Evolutionary conservation across 2,329 filamentous ascomycete species (phyloP).

Genomic region (Penicillium sp.): DNA sequence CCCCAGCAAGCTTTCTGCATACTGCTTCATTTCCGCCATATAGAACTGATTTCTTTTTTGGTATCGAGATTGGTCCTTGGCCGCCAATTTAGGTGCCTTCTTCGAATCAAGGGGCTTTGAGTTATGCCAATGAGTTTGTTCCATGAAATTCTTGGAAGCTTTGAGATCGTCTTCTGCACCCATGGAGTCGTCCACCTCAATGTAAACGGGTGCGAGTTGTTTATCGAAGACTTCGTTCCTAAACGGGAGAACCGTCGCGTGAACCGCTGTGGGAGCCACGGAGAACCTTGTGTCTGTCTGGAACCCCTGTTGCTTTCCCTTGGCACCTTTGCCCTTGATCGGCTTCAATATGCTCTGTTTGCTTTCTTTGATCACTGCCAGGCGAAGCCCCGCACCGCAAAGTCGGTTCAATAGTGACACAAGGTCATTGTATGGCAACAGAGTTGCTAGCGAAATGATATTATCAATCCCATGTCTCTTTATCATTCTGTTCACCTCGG

Average conservation of each 20-base stretch:
- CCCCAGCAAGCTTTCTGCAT: constrained; percentile 63
- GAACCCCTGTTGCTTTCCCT: constrained; percentile 1
- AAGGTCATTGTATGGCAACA: constrained; percentile 14
- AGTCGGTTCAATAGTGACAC: constrained; percentile 1
- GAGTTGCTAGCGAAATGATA: constrained; percentile 8
- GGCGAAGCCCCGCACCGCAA: neutral
- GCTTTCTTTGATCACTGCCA: neutral
- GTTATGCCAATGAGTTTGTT: constrained; percentile 37
- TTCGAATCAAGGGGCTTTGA: constrained; percentile 30
- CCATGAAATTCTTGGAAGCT: constrained; percentile 25
- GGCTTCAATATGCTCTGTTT: neutral
- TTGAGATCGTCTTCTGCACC: constrained; percentile 3
- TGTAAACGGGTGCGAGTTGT: constrained; percentile 26
- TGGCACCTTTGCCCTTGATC: neutral
- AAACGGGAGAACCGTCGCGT: constrained; percentile 18
- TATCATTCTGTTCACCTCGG: constrained; percentile 8
- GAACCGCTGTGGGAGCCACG: neutral
- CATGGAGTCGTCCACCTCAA: constrained; percentile 15
- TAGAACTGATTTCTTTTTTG: constrained; percentile 58
- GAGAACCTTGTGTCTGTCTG: neutral
- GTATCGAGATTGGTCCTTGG: constrained; percentile 20
- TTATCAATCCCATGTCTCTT: neutral
- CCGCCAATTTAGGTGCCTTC: constrained; percentile 8
- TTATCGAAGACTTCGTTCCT: constrained; percentile 27
- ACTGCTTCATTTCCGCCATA: constrained; percentile 67